Conservation (phyloP, 257 asterid genomes). For the Leptodermis oblonga region DNA sequence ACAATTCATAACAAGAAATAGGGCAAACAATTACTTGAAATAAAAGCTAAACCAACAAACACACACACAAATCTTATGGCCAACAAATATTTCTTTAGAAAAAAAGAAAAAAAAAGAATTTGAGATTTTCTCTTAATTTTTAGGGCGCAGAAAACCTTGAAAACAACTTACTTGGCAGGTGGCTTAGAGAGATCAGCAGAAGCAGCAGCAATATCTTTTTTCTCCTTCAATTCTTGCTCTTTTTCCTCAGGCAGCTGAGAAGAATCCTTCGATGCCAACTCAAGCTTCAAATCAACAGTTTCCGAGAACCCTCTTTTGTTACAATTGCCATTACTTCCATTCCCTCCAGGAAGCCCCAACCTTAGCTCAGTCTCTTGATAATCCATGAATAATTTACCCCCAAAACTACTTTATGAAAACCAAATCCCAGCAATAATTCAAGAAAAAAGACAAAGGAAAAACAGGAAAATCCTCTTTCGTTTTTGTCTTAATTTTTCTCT, state of each 20-base stretch:
- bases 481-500: too few species aligned
- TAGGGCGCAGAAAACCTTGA: too few species aligned
- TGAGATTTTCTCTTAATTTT: too few species aligned
- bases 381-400: conserved; percentile 18
- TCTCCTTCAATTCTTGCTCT: conserved; percentile 9
- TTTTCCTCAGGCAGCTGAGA: conserved; percentile 1
- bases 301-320: conserved; percentile 43
- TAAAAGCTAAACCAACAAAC: too few species aligned
- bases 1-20: not conserved
- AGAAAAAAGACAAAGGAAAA: too few species aligned
- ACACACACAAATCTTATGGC: not conserved
- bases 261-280: conserved; percentile 24
- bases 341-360: conserved; percentile 42
- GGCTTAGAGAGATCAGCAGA: conserved; percentile 33
- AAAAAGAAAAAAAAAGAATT: too few species aligned
- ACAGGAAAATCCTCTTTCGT: too few species aligned
- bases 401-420: not conserved
- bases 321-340: conserved; percentile 13
- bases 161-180: conserved; percentile 42
- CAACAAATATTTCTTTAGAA: too few species aligned
- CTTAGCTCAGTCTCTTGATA: conserved; percentile 52
- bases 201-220: conserved; percentile 13
- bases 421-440: not conserved
- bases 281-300: conserved; percentile 46
- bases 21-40: not conserved